Percentiles rank a stretch among this genome's conserved stretches.
phyloP scores from a whole-genome alignment of 768 basidiomycete genomes.

The Mycena crocata region DNA sequence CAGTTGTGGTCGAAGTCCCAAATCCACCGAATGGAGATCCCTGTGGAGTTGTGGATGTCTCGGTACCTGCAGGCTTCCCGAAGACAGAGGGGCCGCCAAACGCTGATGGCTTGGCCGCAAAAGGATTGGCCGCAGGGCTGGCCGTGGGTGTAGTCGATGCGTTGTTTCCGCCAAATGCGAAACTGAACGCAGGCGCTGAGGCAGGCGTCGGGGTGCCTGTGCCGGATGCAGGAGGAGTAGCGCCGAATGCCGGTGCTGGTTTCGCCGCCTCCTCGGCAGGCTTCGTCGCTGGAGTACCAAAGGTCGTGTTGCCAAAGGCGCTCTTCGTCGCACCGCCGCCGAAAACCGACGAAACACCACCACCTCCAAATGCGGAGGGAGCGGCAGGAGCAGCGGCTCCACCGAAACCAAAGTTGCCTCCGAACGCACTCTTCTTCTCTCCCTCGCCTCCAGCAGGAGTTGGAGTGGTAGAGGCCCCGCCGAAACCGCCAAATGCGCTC shows the following conservation, averaged over 20 bases:
- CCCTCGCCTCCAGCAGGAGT: not conserved
- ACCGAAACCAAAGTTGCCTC: not conserved
- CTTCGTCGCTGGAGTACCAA: constrained; percentile 7
- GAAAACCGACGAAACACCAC: not conserved
- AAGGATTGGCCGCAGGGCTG: constrained; percentile 28
- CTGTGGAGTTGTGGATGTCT: constrained; percentile 34
- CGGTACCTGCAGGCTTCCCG: constrained; percentile 30
- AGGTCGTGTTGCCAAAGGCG: constrained; percentile 8
- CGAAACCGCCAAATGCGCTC: not conserved
- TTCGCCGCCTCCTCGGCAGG: constrained; percentile 29
- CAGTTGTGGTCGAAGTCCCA: constrained; percentile 15
- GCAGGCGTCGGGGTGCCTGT: constrained; percentile 23
- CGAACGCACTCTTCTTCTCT: not conserved
- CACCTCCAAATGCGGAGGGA: constrained; percentile 9
- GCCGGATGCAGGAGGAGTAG: constrained; percentile 25
- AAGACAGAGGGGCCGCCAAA: constrained; percentile 34
- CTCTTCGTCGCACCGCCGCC: constrained; percentile 9
- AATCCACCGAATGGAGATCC: constrained; percentile 22
- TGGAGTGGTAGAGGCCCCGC: too few relatives aligned
- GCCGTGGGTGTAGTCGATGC: constrained; percentile 37
- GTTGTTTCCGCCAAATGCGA: constrained; percentile 29
- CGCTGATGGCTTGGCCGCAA: constrained; percentile 28
- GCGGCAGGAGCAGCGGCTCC: not conserved
- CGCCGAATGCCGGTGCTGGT: not conserved
- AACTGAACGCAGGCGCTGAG: constrained; percentile 30